Evolutionary conservation across 2,329 filamentous ascomycete species (phyloP), one percentile per base, ranked within the genome.

Genomic region (Claviceps sp.): DNA sequence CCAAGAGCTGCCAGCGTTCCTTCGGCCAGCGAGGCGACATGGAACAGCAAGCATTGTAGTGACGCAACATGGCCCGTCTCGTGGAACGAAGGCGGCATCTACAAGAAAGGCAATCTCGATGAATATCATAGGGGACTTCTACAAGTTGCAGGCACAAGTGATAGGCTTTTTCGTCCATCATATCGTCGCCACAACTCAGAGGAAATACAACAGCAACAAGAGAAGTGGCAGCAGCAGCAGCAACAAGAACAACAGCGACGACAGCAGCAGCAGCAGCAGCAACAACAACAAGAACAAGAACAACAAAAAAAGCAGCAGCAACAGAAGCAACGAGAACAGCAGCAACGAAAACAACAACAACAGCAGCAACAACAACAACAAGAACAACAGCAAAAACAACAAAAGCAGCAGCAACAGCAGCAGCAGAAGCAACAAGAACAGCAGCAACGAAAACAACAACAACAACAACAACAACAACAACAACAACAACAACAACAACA

Each of bases 61-160:
- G 47, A 9, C 16, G 14, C 47, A 6, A 16, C 37, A 5, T 14
- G 4, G 34, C 7, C 37, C 1, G n/a, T 13, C 9, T 11, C 20
- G 5, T n/a, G 20, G 22, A 5, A 34, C 2, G 43, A 42, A 3
- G 30, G 6, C 2, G 22, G 3, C 11, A 16, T n/a, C 4, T 9
- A 7, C 37, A 30, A 30, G 3, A 8, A 18, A 6, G 3, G 18
- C 18, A 13, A n/a, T 14, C 50, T 51, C 36, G 50, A 51, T n/a
- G 50, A 51, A 3, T 51, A 51, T 11, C 50, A 51, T 18, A 40
- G 37, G n/a, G 50, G 50, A 8, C 50, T 51, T 34, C 24, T 51
- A 4, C 50, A 51, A 42, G 24, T 47, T 24, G 18, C 44, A 5
- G 44, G 43, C 16, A 47, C 50, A n/a, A 18, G 22, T 34, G 38